Evolutionary conservation across 2,329 filamentous ascomycete genomes (phyloP).

Genomic region (Emmonsia crescens): DNA sequence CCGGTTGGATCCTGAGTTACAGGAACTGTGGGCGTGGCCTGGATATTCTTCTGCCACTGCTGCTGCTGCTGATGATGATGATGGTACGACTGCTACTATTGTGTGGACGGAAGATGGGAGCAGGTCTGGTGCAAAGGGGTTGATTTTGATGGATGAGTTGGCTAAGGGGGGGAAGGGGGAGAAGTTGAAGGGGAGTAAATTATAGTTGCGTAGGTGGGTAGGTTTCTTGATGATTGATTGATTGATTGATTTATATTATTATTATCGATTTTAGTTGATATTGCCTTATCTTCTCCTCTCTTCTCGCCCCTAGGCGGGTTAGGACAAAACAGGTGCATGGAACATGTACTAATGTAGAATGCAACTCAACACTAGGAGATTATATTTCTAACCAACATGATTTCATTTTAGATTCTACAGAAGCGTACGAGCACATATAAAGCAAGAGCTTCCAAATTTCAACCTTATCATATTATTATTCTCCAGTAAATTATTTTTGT

Average conservation of each 20-base stretch:
- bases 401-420: too few relatives aligned
- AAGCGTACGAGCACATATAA: too few relatives aligned
- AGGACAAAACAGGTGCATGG: too few relatives aligned
- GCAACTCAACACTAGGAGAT: too few relatives aligned
- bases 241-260: not conserved
- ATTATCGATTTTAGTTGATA: too few relatives aligned
- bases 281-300: too few relatives aligned
- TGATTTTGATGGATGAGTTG: constrained; percentile 30
- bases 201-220: not conserved
- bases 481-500: too few relatives aligned
- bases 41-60: constrained; percentile 11
- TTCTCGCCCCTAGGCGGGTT: too few relatives aligned
- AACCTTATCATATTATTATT: too few relatives aligned
- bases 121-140: constrained; percentile 25
- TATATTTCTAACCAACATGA: too few relatives aligned
- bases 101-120: constrained; percentile 29
- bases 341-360: too few relatives aligned
- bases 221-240: not conserved
- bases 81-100: constrained; percentile 15
- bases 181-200: constrained; percentile 3
- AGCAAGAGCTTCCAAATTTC: too few relatives aligned
- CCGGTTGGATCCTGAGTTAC: constrained; percentile 31
- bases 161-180: constrained; percentile 23
- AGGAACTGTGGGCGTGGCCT: constrained; percentile 35
- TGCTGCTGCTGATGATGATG: constrained; percentile 1